Conservation (phyloP, 2,329 filamentous ascomycete genomes). For the Zasmidium citrigriseum region DNA sequence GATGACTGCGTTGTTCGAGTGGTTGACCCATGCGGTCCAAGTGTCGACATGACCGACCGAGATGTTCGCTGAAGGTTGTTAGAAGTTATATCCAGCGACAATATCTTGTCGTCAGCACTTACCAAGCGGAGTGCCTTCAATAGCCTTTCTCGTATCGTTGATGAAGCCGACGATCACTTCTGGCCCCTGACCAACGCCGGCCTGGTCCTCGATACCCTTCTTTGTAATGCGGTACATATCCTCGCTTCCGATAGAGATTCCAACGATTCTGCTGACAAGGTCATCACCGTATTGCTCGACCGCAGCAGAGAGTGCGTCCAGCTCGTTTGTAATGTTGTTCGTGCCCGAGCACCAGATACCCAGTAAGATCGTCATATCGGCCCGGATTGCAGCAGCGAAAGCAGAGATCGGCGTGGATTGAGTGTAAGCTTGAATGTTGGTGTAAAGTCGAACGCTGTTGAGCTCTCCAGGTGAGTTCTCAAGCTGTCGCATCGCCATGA, state of each 20-base stretch:
- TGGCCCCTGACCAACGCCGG: conserved; percentile 63
- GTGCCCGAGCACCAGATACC: conserved; percentile 68
- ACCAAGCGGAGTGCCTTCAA: conserved; percentile 58
- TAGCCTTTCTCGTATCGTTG: conserved; percentile 62
- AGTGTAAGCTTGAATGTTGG: conserved; percentile 58
- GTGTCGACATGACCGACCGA: conserved; percentile 85
- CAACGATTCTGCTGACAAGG: conserved; percentile 63
- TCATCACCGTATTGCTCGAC: conserved; percentile 67
- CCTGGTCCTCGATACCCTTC: conserved; percentile 63
- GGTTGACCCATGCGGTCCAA: conserved; percentile 73
- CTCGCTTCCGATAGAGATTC: conserved; percentile 84
- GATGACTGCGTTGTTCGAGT: conserved; percentile 69
- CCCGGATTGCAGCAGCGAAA: conserved; percentile 79
- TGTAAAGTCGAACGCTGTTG: conserved; percentile 71
- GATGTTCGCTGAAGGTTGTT: conserved; percentile 43
- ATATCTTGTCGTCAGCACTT: background rate
- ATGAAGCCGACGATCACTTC: conserved; percentile 68
- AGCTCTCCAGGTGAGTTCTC: conserved; percentile 62
- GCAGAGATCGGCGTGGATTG: conserved; percentile 64
- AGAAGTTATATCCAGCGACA: background rate
- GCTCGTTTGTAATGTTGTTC: conserved; percentile 67
- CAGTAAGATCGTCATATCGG: conserved; percentile 74
- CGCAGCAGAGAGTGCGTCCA: conserved; percentile 69
- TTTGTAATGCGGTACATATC: conserved; percentile 70
- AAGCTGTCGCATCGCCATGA: conserved; percentile 64